Conservation (phyloP, 1,284 basidiomycete species). For the Cutaneotrichosporon sp. region DNA sequence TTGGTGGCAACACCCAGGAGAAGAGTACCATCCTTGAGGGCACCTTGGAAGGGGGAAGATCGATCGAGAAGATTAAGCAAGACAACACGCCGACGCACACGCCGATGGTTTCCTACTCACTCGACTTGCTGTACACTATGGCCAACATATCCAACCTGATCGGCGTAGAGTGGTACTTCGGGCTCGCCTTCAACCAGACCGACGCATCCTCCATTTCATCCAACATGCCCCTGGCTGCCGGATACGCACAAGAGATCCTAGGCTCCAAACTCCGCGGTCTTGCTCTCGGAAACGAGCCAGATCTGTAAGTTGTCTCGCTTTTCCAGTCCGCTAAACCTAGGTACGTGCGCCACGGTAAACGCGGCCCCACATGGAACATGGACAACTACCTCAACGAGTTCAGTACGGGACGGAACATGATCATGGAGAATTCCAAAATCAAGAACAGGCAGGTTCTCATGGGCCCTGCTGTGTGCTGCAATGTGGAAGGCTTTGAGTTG, state of each 20-base stretch:
- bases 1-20: constrained; percentile 74
- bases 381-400: constrained; percentile 56
- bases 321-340: constrained; percentile 7
- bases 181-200: constrained; percentile 54
- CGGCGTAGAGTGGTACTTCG: constrained; percentile 59
- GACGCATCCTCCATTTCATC: constrained; percentile 34
- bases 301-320: constrained; percentile 57
- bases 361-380: constrained; percentile 48
- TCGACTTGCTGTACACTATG: constrained; percentile 58
- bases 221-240: constrained; percentile 58
- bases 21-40: constrained; percentile 54
- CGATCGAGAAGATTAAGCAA: constrained; percentile 44
- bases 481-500: constrained; percentile 51
- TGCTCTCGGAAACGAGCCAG: constrained; percentile 63
- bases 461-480: constrained; percentile 58
- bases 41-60: constrained; percentile 48
- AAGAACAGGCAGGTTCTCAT: constrained; percentile 55
- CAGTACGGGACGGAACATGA: constrained; percentile 44
- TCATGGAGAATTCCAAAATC: constrained; percentile 44
- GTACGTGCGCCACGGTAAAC: constrained; percentile 36
- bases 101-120: constrained; percentile 57
- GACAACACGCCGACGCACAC: constrained; percentile 47
- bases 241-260: constrained; percentile 53
- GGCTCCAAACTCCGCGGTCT: constrained; percentile 59
- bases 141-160: constrained; percentile 57